These are phyloP conservation scores for Diaporthe helianthi DNA, from an alignment of 2,329 filamentous ascomycete genomes.

Conservation along the genomic window DNA sequence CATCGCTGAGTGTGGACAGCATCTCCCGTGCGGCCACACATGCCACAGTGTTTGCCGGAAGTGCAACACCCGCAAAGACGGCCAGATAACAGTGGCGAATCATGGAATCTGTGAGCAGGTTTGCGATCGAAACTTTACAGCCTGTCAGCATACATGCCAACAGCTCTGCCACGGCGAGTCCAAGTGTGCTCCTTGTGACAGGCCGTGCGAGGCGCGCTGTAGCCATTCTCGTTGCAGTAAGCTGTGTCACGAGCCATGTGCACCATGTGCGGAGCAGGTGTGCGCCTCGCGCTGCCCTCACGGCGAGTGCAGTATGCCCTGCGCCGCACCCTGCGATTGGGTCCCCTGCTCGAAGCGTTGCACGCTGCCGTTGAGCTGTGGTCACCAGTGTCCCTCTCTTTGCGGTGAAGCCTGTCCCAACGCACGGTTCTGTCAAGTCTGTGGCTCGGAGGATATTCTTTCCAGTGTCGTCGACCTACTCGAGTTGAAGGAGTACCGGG, in stretches of 20 bases:
- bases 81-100: slow-evolving; percentile 40
- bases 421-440: slow-evolving; percentile 62
- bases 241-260: slow-evolving; percentile 65
- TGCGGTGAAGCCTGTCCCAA: slow-evolving; percentile 70
- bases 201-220: slow-evolving; percentile 62
- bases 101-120: slow-evolving; percentile 56
- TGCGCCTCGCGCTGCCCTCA: slow-evolving; percentile 55
- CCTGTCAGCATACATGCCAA: slow-evolving; percentile 64
- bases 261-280: slow-evolving; percentile 61
- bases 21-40: slow-evolving; percentile 63
- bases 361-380: slow-evolving; percentile 58
- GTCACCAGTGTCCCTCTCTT: slow-evolving; percentile 67
- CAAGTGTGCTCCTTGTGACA: slow-evolving; percentile 55
- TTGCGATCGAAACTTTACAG: slow-evolving; percentile 59
- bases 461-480: slow-evolving; percentile 63
- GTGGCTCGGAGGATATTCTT: slow-evolving; percentile 53
- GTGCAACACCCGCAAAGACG: slow-evolving; percentile 52
- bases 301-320: slow-evolving; percentile 58
- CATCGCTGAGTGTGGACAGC: slow-evolving; percentile 50
- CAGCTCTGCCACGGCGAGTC: slow-evolving; percentile 58
- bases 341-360: slow-evolving; percentile 71
- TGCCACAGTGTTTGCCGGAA: slow-evolving; percentile 57
- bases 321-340: slow-evolving; percentile 71
- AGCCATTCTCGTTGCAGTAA: slow-evolving; percentile 62
- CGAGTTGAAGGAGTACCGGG: slow-evolving; percentile 58